Evolutionary conservation across 768 basidiomycete species (phyloP).

Genomic region (Lactifluus hygrophoroides): DNA sequence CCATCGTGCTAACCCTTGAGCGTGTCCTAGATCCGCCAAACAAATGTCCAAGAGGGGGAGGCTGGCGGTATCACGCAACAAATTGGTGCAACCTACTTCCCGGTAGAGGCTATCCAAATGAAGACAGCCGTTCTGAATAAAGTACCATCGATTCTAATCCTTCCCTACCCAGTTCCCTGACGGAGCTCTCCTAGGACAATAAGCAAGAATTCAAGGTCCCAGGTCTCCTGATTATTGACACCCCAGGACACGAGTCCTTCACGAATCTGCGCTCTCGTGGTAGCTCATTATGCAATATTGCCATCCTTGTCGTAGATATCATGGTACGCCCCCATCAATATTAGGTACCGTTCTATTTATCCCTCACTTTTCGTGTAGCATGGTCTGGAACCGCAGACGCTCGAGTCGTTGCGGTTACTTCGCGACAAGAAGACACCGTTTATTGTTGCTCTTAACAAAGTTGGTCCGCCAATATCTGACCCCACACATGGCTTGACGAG

Average conservation of each 20-base stretch:
- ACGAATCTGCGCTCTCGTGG: constrained; percentile 93
- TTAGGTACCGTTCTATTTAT: background rate
- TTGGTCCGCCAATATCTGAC: constrained; percentile 24
- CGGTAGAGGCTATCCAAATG: constrained; percentile 83
- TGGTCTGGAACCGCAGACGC: constrained; percentile 94
- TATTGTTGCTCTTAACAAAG: constrained; percentile 96
- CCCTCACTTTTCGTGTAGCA: constrained; percentile 49
- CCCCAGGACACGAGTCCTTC: constrained; percentile 99
- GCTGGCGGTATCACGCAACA: constrained; percentile 99
- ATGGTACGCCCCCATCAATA: constrained; percentile 47
- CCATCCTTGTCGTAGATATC: constrained; percentile 97
- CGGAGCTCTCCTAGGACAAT: constrained; percentile 45
- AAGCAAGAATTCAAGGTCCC: constrained; percentile 92
- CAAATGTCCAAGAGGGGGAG: constrained; percentile 98
- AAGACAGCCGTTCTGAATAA: constrained; percentile 94
- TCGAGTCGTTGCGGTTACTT: constrained; percentile 89
- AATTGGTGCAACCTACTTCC: constrained; percentile 99
- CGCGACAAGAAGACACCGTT: constrained; percentile 94
- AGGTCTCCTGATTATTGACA: constrained; percentile 93
- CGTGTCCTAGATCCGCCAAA: constrained; percentile 83
- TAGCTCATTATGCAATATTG: constrained; percentile 96
- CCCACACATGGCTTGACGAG: constrained; percentile 1
- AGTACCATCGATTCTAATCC: constrained; percentile 33
- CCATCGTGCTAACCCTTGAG: background rate
- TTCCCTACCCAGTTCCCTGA: background rate